Conservation (phyloP, 2,329 filamentous ascomycete genomes). For the Cercospora nicotianae region DNA sequence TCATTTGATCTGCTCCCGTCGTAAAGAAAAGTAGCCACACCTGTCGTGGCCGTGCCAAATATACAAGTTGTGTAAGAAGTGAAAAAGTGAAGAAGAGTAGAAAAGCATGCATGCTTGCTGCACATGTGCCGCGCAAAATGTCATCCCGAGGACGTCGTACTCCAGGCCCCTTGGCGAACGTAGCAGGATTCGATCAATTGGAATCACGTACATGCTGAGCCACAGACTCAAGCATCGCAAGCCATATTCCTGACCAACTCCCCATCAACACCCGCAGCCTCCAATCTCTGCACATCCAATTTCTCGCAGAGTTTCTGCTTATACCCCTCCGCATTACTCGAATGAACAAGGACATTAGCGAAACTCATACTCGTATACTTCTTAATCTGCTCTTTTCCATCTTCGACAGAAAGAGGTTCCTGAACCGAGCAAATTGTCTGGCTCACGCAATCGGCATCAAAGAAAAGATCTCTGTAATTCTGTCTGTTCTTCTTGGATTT, state of each 20-base stretch:
- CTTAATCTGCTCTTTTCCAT: constrained; percentile 20
- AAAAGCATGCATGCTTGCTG: not conserved
- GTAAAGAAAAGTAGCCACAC: not conserved
- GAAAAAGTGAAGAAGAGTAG: not conserved
- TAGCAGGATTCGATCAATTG: not conserved
- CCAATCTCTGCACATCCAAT: constrained; percentile 26
- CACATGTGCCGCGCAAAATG: not conserved
- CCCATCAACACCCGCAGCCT: constrained; percentile 30
- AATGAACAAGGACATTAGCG: constrained; percentile 24
- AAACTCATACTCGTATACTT: constrained; percentile 26
- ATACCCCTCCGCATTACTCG: constrained; percentile 26
- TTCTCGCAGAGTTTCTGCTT: constrained; percentile 26
- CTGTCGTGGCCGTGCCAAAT: not conserved
- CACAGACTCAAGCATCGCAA: constrained; percentile 12
- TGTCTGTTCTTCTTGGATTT: not conserved
- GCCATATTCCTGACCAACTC: constrained; percentile 20
- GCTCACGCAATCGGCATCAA: constrained; percentile 26
- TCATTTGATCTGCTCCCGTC: not conserved
- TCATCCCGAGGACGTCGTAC: not conserved
- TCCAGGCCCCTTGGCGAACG: not conserved
- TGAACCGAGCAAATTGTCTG: constrained; percentile 28
- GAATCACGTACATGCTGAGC: not conserved
- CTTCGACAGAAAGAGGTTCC: constrained; percentile 15
- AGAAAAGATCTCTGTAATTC: constrained; percentile 17
- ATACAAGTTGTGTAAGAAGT: not conserved